phyloP scores from a whole-genome alignment of 2,329 filamentous ascomycete species.

The Xylaria sp. region DNA sequence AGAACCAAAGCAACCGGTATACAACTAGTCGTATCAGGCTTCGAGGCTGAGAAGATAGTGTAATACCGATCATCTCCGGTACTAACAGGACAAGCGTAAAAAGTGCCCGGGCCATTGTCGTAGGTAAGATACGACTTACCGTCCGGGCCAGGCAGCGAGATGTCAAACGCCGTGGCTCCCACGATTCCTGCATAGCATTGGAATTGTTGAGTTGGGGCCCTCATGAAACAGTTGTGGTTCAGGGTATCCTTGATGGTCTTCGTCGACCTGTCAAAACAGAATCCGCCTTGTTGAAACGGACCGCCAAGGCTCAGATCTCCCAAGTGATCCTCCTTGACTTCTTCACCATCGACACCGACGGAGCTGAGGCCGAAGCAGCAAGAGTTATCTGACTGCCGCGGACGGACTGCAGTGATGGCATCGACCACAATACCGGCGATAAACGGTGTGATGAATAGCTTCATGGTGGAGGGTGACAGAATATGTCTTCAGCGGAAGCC shows the following conservation, averaged over 20 bases:
- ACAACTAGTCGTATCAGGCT: conserved; percentile 42
- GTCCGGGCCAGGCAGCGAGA: conserved; percentile 31
- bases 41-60: conserved; percentile 44
- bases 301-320: conserved; percentile 46
- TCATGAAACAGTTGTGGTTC: conserved; percentile 48
- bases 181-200: conserved; percentile 45
- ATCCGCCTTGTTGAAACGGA: conserved; percentile 46
- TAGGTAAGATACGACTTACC: conserved; percentile 45
- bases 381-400: conserved; percentile 34
- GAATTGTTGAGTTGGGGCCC: conserved; percentile 43
- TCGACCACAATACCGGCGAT: conserved; percentile 32
- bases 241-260: conserved; percentile 45
- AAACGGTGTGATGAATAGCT: conserved; percentile 37
- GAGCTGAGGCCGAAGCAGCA: conserved; percentile 48
- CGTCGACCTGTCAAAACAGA: conserved; percentile 43
- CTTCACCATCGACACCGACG: conserved; percentile 42
- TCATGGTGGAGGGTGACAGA: conserved; percentile 37
- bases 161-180: conserved; percentile 44
- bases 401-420: conserved; percentile 31
- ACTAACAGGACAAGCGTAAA: conserved; percentile 45
- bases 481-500: conserved; percentile 22
- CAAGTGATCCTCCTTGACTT: conserved; percentile 44
- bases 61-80: conserved; percentile 39
- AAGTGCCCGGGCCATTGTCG: conserved; percentile 40
- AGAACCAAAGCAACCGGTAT: conserved; percentile 43